phyloP scores from a whole-genome alignment of 1,284 basidiomycete species.

The Sporisorium iseilematis-ciliati region DNA sequence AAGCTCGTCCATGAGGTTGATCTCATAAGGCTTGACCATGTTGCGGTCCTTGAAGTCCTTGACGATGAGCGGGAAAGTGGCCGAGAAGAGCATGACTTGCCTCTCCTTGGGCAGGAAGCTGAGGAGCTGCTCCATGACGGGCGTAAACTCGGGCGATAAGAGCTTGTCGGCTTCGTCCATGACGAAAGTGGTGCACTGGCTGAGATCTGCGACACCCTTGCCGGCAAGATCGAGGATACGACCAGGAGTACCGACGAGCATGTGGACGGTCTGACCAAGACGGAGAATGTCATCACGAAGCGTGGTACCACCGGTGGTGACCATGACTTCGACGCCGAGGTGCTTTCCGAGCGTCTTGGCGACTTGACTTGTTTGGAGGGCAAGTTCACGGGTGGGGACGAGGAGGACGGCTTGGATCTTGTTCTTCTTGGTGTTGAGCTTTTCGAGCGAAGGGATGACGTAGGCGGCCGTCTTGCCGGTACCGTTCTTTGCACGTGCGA shows the following conservation, averaged over 20 bases:
- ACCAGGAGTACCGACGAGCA: slow-evolving; percentile 96
- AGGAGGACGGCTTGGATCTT: slow-evolving; percentile 82
- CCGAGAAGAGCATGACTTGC: slow-evolving; percentile 99
- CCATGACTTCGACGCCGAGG: slow-evolving; percentile 96
- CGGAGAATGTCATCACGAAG: slow-evolving; percentile 94
- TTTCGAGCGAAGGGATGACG: slow-evolving; percentile 95
- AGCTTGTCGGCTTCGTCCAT: slow-evolving; percentile 97
- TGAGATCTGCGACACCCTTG: slow-evolving; percentile 92
- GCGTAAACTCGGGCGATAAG: slow-evolving; percentile 95
- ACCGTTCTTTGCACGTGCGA: slow-evolving; percentile 77
- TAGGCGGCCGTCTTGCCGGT: slow-evolving; percentile 91
- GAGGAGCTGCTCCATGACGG: slow-evolving; percentile 96
- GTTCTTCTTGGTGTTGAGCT: slow-evolving; percentile 84
- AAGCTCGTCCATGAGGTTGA: slow-evolving; percentile 99
- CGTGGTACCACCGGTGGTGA: slow-evolving; percentile 97
- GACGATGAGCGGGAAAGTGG: slow-evolving; percentile 98
- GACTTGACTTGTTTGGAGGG: slow-evolving; percentile 87
- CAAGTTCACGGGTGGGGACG: slow-evolving; percentile 69
- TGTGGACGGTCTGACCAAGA: slow-evolving; percentile 88
- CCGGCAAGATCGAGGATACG: slow-evolving; percentile 94
- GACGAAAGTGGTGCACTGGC: slow-evolving; percentile 88
- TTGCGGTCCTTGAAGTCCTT: slow-evolving; percentile 99
- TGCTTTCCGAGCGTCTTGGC: slow-evolving; percentile 97
- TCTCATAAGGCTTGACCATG: slow-evolving; percentile 96
- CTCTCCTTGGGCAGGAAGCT: slow-evolving; percentile 85